Base-by-base conservation (phyloP, 305 asterid species). In the Solanum chacoense region DNA sequence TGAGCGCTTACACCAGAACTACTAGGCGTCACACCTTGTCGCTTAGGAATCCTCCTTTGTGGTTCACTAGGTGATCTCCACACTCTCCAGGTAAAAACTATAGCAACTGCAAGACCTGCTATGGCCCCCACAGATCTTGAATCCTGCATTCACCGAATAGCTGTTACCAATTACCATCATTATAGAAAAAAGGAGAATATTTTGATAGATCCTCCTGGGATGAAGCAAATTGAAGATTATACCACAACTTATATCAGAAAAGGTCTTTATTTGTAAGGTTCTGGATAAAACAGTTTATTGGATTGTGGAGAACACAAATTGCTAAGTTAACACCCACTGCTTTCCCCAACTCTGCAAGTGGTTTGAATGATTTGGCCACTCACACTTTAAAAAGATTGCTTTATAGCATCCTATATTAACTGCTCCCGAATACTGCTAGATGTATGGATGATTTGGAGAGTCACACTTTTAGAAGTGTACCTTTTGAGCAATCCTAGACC, bases 31-130 rank as follows among this genome's bases (percentile, higher is more conserved):
- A 92, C 88, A 88, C 92, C 91, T 91, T 91, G 98, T 91, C 95
- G 90, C 90, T 93, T 95, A 22, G 97, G 96, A 90, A 86, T 94
- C 93, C 98, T 92, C 93, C 97, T 93, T 88, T 93, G 98, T 32
- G 93, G 92, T 69, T 90, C 94, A 78, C 95, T 93, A 29, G 97
- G 95, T 83, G 96, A 87, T 92, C 98, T 94, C 90, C 94, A 91
- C 76, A 95, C 71, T 93, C 97, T 96, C 99, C 99, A 97, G 16
- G 98, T 93, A 90, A 96, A 95, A 88, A 96, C 94, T 86, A 96
- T 75, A 16, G 99, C 98, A 91, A 97, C 90, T 83, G 98, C 96
- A 88, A 97, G 91, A 84, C 97, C 99, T 37, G 99, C 99, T 89
- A 95, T 86, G 88, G 99, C 96, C 80, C 98, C 99, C 86, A 94